Conservation (phyloP, 1,284 basidiomycete species). For the Pseudozyma pruni region DNA sequence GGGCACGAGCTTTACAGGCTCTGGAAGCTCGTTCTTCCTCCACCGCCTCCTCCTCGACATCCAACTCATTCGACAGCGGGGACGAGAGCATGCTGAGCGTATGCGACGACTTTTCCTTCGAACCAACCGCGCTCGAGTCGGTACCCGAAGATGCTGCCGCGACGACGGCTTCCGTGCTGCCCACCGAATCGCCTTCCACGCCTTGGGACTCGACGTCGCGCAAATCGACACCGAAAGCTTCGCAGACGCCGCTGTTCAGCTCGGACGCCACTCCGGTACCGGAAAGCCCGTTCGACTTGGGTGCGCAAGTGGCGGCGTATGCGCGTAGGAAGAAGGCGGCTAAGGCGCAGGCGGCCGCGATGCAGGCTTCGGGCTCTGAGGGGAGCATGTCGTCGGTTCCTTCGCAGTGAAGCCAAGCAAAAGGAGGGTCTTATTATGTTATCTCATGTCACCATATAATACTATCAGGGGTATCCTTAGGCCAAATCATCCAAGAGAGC, state of each 20-base stretch:
- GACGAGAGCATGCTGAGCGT: slow-evolving; percentile 17
- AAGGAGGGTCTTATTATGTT: no score
- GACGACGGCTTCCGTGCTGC: not conserved
- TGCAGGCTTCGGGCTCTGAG: slow-evolving; percentile 21
- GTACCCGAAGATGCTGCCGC: slow-evolving; percentile 31
- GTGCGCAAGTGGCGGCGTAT: slow-evolving; percentile 45
- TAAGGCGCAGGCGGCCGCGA: slow-evolving; percentile 21
- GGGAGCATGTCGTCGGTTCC: slow-evolving; percentile 7
- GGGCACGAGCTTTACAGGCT: slow-evolving; percentile 31
- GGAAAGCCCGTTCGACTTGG: slow-evolving; percentile 41
- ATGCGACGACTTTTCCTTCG: slow-evolving; percentile 44
- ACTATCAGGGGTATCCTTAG: not conserved
- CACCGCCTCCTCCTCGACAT: slow-evolving; percentile 3
- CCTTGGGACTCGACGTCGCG: slow-evolving; percentile 23
- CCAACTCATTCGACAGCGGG: slow-evolving; percentile 20
- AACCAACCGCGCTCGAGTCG: slow-evolving; percentile 35
- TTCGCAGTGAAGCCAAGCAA: not conserved
- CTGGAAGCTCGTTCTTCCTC: slow-evolving; percentile 26
- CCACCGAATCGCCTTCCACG: slow-evolving; percentile 4
- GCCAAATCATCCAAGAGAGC: no score
- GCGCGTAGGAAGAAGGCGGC: slow-evolving; percentile 34
- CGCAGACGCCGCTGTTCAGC: slow-evolving; percentile 7
- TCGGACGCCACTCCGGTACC: slow-evolving; percentile 10
- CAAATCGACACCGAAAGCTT: slow-evolving; percentile 33
- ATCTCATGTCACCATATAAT: slow-evolving; percentile 14